Base-by-base conservation (phyloP, 345 rosid species). In the Gossypium mustelinum region DNA sequence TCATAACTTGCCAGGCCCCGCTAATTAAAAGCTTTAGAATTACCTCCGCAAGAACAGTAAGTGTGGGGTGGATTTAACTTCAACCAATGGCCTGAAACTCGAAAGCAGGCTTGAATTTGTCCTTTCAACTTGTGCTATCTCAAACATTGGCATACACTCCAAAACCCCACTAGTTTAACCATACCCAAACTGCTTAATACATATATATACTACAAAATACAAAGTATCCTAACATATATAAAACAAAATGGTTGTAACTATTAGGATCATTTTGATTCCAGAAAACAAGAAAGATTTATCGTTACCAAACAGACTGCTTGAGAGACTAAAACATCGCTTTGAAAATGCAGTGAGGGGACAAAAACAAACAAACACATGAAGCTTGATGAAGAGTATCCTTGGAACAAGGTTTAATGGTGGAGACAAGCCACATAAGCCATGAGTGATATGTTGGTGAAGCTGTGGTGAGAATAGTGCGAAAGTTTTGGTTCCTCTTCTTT, bases 401-500 rank as follows among this genome's bases (percentile, higher is more conserved):
- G 25, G 34, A 43, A n/a, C 29, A 44, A 11, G 65, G 3, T 73
- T 56, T 41, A 73, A 27, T 9, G 54, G 66, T 12, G 56, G 54
- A 56, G 44, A 39, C 57, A 69, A 29, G 54, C 67, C 72, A 17
- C 27, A 12, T 55, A 47, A 76, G 65, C 74, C 64, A 64, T 59
- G 69, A 41, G 27, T 75, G 39, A 34, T 34, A 34, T 34, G 6
- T 34, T 34, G 39, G 39, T 4, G 39, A 34, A 34, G 39, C 39
- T 34, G 6, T 34, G 39, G 39, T 34, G 94, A 92, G 84, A 92
- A 94, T 79, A 81, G 85, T 81, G 97, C 98, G 65, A 92, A 89
- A 85, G 94, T 90, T 79, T 83, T 92, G 87, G 96, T 94, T 78
- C 98, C 97, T 25, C 83, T 94, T 69, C 92, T 89, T 69, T 94